Base-by-base conservation (phyloP, 2,329 filamentous ascomycete species). In the Aspergillus aculeatinus region DNA sequence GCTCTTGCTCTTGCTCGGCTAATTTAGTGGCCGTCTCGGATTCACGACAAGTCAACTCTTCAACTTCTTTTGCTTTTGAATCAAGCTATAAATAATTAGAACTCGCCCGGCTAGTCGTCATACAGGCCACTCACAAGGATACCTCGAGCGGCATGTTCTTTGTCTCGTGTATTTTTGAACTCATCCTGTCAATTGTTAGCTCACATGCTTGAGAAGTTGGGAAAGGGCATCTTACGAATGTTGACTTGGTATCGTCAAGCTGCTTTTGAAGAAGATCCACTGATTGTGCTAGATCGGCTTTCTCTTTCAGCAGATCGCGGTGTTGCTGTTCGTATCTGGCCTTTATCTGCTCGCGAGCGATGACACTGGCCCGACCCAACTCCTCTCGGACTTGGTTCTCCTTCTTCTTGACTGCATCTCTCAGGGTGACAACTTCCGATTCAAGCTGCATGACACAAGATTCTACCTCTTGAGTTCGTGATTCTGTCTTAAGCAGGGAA, bases 321-420 rank as follows among this genome's bases (percentile, higher is more conserved):
- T 71, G 44, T 47, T 70, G 64, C 57, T 70, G 69, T 39, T 76
- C 72, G n/a, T 70, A 73, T 33, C 57, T 66, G 12, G 65, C 68
- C 50, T 60, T 69, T 48, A 65, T 65, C 48, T 72, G 65, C 16
- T 73, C 70, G 48, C 67, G 70, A 6, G 66, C 60, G n/a, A 64
- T 56, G 16, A 67, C 52, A 55, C 69, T 69, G 48, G 74, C 75
- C 63, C 72, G 66, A 21, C 65, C 67, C 58, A 74, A 31, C 60
- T 76, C 72, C 39, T 73, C 67, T 21, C 70, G 68, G 12, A 74
- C 57, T n/a, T 59, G 70, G 16, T 59, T 58, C 49, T 75, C 72
- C 9, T 64, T 63, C 0, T 59, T 42, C 14, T 60, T 54, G 2
- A 67, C 48, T 23, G 70, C 65, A n/a, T 68, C 61, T 33, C 63